Conservation (phyloP, 2,329 filamentous ascomycete species). For the Fusarium heterosporum region DNA sequence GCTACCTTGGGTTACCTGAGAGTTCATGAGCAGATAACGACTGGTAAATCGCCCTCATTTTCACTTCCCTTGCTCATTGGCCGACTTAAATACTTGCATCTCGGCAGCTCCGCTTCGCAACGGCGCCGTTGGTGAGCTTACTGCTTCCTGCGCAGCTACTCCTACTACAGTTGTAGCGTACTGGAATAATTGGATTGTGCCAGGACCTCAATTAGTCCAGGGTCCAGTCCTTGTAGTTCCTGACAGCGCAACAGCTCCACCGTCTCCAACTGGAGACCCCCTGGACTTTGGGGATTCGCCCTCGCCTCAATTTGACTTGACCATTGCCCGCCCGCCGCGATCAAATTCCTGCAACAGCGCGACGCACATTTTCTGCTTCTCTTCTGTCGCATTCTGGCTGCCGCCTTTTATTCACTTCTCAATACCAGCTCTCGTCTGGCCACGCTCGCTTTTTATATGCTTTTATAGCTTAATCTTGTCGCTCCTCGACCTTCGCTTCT, state of each 20-base stretch:
- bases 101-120: conserved; percentile 39
- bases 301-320: conserved; percentile 31
- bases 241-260: conserved; percentile 21
- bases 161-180: conserved; percentile 13
- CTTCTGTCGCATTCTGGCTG: conserved; percentile 27
- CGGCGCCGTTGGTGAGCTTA: conserved; percentile 32
- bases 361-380: conserved; percentile 21
- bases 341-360: conserved; percentile 21
- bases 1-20: not conserved
- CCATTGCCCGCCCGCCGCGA: conserved; percentile 20
- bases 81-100: conserved; percentile 7
- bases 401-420: conserved; percentile 25
- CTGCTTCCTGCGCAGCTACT: conserved; percentile 22
- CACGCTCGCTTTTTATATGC: conserved; percentile 41
- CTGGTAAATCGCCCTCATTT: conserved; percentile 13
- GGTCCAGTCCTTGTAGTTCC: conserved; percentile 25
- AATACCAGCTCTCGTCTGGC: conserved; percentile 24
- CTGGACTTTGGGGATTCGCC: conserved; percentile 36
- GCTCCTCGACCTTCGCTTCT: conserved; percentile 30
- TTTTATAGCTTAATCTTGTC: conserved; percentile 34
- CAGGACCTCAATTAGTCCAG: conserved; percentile 32
- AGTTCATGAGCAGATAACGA: conserved; percentile 27
- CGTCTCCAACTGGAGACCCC: conserved; percentile 45
- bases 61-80: conserved; percentile 28
- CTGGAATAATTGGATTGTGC: conserved; percentile 35